phyloP scores from a whole-genome alignment of 140 eudicot genomes.

The Cichorium intybus region DNA sequence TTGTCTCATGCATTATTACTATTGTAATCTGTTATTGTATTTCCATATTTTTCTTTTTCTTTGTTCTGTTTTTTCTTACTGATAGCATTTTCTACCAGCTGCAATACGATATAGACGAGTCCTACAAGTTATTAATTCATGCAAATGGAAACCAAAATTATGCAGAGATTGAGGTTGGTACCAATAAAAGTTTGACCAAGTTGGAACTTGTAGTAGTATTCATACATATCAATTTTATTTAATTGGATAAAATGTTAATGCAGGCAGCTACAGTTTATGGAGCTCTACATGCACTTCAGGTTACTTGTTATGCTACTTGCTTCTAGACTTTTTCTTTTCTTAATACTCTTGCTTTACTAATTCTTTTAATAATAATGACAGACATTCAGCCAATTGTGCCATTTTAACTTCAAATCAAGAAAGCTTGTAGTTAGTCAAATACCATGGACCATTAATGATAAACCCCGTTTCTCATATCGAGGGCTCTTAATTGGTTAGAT shows the following conservation, averaged over 20 bases:
- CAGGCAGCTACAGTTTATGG: constrained; percentile 95
- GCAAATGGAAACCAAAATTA: constrained; percentile 46
- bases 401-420: constrained; percentile 58
- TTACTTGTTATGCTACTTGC: constrained; percentile 18
- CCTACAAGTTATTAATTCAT: constrained; percentile 59
- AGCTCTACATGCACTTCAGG: constrained; percentile 96
- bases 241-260: constrained; percentile 22
- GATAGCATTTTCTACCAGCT: constrained; percentile 46
- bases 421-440: constrained; percentile 58
- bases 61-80: constrained; percentile 1
- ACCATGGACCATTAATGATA: constrained; percentile 77
- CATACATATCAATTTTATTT: constrained; percentile 3
- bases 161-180: constrained; percentile 74
- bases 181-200: not conserved
- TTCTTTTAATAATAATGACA: constrained; percentile 25
- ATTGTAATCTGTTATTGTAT: not conserved
- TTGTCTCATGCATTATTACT: not conserved
- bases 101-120: constrained; percentile 78
- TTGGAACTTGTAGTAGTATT: constrained; percentile 1
- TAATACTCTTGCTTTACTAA: constrained; percentile 6
- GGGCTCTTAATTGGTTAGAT: constrained; percentile 83
- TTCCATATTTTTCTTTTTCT: not conserved
- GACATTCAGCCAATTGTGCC: constrained; percentile 94
- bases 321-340: not conserved
- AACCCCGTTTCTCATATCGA: constrained; percentile 86